Evolutionary conservation across 208 protist species (phyloP).

Genomic region (Naegleria lovaniensis): DNA sequence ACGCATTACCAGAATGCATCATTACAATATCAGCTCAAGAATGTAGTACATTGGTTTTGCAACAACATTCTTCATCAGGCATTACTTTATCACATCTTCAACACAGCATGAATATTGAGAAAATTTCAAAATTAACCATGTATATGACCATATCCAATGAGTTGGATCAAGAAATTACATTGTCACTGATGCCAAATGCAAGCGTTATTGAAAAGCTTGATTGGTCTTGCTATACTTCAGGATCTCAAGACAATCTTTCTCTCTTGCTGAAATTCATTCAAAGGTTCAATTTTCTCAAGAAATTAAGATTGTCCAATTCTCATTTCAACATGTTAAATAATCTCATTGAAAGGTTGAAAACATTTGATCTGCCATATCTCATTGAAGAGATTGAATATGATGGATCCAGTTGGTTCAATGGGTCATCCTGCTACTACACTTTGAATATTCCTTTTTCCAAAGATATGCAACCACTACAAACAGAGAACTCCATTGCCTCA

Average conservation of each 20-base stretch:
- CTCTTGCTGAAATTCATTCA: neutral
- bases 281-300: neutral
- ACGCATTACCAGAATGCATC: too few relatives aligned
- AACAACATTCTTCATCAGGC: neutral
- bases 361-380: neutral
- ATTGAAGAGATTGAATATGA: neutral
- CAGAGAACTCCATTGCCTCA: too few relatives aligned
- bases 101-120: neutral
- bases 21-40: neutral
- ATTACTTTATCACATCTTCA: neutral
- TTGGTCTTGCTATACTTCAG: neutral
- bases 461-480: too few relatives aligned
- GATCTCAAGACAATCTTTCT: neutral
- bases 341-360: neutral
- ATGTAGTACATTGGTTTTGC: neutral
- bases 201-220: neutral
- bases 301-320: neutral
- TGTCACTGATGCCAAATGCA: neutral
- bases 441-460: too few relatives aligned
- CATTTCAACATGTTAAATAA: neutral
- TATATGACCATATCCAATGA: neutral
- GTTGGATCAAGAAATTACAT: neutral
- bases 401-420: neutral
- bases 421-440: too few relatives aligned
- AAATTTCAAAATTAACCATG: neutral